A percentile compares a stretch with the other conserved stretches of the same genome.
Conservation (phyloP, 2,329 filamentous ascomycete species). For the Fusarium sororula region DNA sequence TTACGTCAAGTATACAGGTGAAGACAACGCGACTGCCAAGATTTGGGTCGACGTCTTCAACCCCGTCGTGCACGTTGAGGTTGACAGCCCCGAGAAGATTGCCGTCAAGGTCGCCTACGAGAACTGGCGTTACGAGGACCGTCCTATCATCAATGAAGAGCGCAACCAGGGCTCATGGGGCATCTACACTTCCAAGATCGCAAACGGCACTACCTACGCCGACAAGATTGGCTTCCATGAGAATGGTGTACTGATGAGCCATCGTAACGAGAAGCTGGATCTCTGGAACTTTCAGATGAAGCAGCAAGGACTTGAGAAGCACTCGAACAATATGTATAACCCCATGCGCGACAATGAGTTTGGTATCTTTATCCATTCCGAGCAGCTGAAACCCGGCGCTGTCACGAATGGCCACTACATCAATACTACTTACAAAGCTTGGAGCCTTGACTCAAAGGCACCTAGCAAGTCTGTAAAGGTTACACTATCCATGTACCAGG, state of each 20-base stretch:
- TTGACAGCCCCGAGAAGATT: not conserved
- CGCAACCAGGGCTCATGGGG: conserved; percentile 4
- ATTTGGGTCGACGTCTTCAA: conserved; percentile 8
- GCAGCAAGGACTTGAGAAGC: not conserved
- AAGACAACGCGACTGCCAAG: not conserved
- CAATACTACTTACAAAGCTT: conserved; percentile 7
- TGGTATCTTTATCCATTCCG: conserved; percentile 5
- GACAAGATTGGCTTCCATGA: conserved; percentile 3
- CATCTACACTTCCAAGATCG: conserved; percentile 7
- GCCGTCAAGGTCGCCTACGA: not conserved
- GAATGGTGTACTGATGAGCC: conserved; percentile 1
- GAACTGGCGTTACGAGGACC: not conserved
- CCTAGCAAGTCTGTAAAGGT: not conserved
- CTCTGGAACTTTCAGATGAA: conserved; percentile 1
- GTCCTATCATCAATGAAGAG: not conserved
- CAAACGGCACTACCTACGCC: conserved; percentile 4
- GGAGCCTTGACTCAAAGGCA: not conserved
- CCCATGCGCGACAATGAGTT: conserved; percentile 7
- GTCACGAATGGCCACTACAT: not conserved
- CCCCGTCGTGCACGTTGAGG: not conserved
- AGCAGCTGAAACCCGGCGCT: not conserved
- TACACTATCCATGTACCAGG: not conserved
- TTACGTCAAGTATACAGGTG: not conserved
- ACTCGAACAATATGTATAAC: not conserved
- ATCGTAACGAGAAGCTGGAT: not conserved